Conservation (phyloP, 2,329 filamentous ascomycete species). For the Nigrospora sphaerica region DNA sequence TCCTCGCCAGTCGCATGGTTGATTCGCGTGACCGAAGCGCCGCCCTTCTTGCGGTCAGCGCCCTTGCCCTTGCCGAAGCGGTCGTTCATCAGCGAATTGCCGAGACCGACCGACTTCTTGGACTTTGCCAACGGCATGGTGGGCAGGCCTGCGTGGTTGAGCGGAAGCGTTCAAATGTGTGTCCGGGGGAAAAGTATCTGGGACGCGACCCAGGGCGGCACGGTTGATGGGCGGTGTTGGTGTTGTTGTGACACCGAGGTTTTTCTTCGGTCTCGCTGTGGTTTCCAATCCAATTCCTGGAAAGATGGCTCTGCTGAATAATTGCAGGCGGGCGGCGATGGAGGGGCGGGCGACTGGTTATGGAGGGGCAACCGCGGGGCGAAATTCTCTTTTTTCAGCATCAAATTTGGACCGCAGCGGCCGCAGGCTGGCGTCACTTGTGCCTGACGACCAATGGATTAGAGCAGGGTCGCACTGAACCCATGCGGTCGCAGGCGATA, state of each 20-base stretch:
- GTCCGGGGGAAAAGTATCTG: too few species aligned
- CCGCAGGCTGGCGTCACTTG: constrained; percentile 1
- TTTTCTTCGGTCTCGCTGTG: too few species aligned
- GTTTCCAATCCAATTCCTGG: too few species aligned
- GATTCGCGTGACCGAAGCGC: constrained; percentile 53
- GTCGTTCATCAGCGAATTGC: constrained; percentile 98
- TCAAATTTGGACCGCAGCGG: too few species aligned
- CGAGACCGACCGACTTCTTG: constrained; percentile 89
- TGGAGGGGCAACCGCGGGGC: constrained; percentile 8
- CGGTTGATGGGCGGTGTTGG: too few species aligned
- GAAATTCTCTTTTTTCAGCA: constrained; percentile 2
- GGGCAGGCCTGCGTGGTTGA: constrained; percentile 5
- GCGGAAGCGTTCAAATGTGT: too few species aligned
- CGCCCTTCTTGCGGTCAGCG: constrained; percentile 65
- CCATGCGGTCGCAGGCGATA: neutral
- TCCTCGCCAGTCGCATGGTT: constrained; percentile 76
- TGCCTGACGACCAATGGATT: neutral
- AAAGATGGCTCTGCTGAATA: constrained; percentile 3
- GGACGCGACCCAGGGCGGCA: too few species aligned
- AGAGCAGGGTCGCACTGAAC: too few species aligned
- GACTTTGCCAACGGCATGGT: constrained; percentile 71
- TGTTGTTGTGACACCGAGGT: too few species aligned
- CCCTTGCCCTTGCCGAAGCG: constrained; percentile 93
- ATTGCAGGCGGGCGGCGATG: too few species aligned
- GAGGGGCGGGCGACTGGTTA: neutral